Conservation (phyloP, 116 monocot genomes). For the Dioscorea cayenensis region DNA sequence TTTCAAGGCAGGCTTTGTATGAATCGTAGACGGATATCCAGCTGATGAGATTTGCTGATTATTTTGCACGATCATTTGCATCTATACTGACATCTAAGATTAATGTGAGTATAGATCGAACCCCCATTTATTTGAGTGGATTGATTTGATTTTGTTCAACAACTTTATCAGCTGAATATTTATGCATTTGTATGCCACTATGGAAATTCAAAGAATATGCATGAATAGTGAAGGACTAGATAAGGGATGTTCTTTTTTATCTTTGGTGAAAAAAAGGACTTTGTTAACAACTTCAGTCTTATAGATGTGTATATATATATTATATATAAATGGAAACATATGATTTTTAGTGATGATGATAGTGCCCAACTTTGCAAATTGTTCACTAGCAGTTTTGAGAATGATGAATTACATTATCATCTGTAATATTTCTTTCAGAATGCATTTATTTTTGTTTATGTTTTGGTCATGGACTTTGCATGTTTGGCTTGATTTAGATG, state of each 20-base stretch:
- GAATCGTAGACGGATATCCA: too few relatives aligned
- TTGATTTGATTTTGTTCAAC: neutral
- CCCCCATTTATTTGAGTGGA: neutral
- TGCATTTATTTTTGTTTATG: too few relatives aligned
- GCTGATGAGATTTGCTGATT: too few relatives aligned
- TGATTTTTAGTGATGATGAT: neutral
- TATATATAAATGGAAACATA: neutral
- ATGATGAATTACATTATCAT: neutral
- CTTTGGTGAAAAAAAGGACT: neutral
- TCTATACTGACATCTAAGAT: conserved; percentile 49
- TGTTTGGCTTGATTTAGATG: too few relatives aligned
- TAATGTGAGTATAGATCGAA: conserved; percentile 52
- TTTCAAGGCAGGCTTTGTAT: conserved; percentile 5
- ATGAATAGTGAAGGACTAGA: neutral
- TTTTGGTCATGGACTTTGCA: too few relatives aligned
- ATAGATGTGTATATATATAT: neutral
- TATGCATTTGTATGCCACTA: neutral
- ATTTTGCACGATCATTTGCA: too few relatives aligned
- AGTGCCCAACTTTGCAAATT: neutral
- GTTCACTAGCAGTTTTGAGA: neutral
- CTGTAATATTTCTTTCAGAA: too few relatives aligned
- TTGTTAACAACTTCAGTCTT: neutral
- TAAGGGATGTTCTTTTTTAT: neutral
- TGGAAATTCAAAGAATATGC: neutral
- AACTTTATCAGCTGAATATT: neutral